phyloP scores from a whole-genome alignment of 2,329 filamentous ascomycete genomes.

The Trichoderma aggressivum region DNA sequence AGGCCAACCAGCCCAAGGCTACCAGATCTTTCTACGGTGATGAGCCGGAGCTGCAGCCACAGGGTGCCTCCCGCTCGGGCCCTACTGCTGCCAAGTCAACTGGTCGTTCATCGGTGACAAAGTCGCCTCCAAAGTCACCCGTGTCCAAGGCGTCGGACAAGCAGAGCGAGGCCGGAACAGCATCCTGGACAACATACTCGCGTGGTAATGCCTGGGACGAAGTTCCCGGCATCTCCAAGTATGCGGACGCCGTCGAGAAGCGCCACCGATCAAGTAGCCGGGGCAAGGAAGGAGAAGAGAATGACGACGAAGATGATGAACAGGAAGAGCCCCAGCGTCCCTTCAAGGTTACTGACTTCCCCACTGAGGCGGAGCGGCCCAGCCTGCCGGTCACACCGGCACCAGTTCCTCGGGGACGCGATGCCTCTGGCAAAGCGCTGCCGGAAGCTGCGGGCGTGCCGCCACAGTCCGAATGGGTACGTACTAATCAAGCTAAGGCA shows the following conservation, averaged over 20 bases:
- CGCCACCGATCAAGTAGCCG: constrained; percentile 42
- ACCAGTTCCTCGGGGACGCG: constrained; percentile 61
- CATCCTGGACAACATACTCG: constrained; percentile 71
- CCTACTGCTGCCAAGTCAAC: constrained; percentile 1
- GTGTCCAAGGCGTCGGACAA: constrained; percentile 2
- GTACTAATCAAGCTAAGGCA: constrained; percentile 56
- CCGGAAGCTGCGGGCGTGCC: constrained; percentile 80
- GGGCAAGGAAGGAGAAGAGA: neutral
- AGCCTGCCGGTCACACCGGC: constrained; percentile 89
- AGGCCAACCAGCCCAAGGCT: constrained; percentile 60
- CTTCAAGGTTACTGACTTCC: constrained; percentile 81
- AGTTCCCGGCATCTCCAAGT: constrained; percentile 80
- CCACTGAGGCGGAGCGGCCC: constrained; percentile 74
- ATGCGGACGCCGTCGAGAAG: constrained; percentile 74
- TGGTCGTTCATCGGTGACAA: constrained; percentile 25
- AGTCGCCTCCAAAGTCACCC: constrained; percentile 29
- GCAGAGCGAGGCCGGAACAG: constrained; percentile 42
- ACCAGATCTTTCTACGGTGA: constrained; percentile 56
- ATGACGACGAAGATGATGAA: constrained; percentile 8
- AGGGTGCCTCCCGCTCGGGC: neutral
- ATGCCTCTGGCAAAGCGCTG: constrained; percentile 56
- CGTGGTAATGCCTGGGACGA: constrained; percentile 90
- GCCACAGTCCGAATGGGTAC: constrained; percentile 89
- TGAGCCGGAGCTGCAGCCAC: constrained; percentile 6
- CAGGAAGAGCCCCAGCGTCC: constrained; percentile 33